Evolutionary conservation across 31 red algal species (phyloP), one percentile per base, ranked within the genome.

Genomic region (Porphyra umbilicalis): DNA sequence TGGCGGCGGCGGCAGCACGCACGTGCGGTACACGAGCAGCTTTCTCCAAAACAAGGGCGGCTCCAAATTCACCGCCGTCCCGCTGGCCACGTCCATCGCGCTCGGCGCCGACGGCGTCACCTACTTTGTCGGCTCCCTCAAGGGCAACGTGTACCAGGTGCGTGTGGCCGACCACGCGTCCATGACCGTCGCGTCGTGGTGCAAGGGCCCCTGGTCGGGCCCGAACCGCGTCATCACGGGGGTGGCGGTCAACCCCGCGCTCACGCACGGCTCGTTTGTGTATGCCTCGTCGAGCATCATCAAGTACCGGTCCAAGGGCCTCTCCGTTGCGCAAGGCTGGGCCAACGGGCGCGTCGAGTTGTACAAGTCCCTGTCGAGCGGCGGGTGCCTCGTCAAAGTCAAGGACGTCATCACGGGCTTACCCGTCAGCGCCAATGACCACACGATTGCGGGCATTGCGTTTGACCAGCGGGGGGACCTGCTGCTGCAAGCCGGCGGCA

Each of bases 401-500:
- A 80, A 78, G 18, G 82, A 85, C n/a, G 83, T 92, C n/a, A 92
- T 92, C 85, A 92, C 90, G 25, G 90, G 90, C 15, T 34, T 92
- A 14, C 90, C 90, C 8, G 90, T 92, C 9, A 84, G 81, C 38
- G 84, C 87, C 68, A 84, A 92, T 80, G 90, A 92, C 74, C 90
- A 92, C 76, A 85, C 85, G 0, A 85, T 92, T 42, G 87, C 87
- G 34, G 83, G 77, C 1, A 34, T 92, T 76, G 32, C 87, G 20
- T 92, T 92, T 75, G 90, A 92, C 82, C 81, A 92, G 36, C 77
- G 82, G 6, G 90, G 90, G 9, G 25, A 84, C 38, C 84, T 92
- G 57, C 79, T 87, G 25, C 81, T 92, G 44, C 90, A 92, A 77
- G 84, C 87, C n/a, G 90, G 90, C 25, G 84, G 76, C 2, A 81